phyloP scores from a whole-genome alignment of 2,329 filamentous ascomycete genomes.

The Pezicula carpinea region DNA sequence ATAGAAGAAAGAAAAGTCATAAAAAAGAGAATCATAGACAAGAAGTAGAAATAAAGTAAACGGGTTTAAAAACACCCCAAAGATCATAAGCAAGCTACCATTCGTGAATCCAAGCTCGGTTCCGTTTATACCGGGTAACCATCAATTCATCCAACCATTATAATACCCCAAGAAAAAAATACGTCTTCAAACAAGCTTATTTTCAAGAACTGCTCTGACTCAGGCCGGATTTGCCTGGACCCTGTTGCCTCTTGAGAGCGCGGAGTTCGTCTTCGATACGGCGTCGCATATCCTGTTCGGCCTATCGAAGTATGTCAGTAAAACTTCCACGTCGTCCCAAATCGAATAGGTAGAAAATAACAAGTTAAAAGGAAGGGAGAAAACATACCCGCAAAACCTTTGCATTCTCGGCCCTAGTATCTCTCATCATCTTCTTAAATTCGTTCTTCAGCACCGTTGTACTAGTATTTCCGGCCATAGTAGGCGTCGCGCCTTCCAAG shows the following conservation, averaged over 20 bases:
- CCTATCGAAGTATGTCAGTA: conserved; percentile 36
- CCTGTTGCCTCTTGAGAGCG: conserved; percentile 32
- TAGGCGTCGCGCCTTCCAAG: conserved; percentile 30
- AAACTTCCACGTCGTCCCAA: conserved; percentile 7
- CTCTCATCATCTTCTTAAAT: conserved; percentile 78
- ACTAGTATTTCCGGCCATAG: conserved; percentile 42
- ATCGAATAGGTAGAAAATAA: conserved; percentile 4
- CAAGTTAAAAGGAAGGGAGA: conserved; percentile 2
- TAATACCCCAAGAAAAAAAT: background rate
- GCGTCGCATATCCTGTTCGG: conserved; percentile 67
- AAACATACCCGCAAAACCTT: conserved; percentile 58
- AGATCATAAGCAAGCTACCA: too few species aligned
- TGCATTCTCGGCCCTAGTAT: conserved; percentile 61
- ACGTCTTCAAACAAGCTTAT: background rate
- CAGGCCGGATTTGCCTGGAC: conserved; percentile 30
- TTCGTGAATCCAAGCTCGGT: too few species aligned
- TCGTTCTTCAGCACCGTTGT: conserved; percentile 67
- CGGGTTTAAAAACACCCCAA: too few species aligned
- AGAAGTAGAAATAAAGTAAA: too few species aligned
- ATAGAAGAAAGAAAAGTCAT: too few species aligned
- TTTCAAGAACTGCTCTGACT: conserved; percentile 19
- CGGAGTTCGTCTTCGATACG: conserved; percentile 61
- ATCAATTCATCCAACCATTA: background rate
- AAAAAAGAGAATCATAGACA: too few species aligned
- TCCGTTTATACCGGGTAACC: too few species aligned